Conservation (phyloP, 202 grass and related monocot species). For the Zizania palustris region DNA sequence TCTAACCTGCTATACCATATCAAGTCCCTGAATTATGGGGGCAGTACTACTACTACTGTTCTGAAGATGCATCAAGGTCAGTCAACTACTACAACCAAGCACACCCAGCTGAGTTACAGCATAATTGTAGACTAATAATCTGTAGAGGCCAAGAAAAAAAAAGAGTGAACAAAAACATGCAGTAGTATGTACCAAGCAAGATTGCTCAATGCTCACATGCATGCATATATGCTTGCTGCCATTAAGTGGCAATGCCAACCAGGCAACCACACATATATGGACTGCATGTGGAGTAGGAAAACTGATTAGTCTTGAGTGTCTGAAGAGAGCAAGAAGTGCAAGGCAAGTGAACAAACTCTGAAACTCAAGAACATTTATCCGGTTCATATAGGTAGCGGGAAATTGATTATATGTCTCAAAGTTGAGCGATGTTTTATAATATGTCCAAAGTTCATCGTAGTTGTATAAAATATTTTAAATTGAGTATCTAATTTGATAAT, state of each 20-base stretch:
- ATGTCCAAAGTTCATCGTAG: no score
- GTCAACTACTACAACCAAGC: background rate
- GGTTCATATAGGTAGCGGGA: no score
- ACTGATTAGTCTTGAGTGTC: no score
- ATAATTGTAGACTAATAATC: background rate
- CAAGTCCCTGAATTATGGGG: slow-evolving; percentile 26
- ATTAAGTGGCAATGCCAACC: background rate
- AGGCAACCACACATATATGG: no score
- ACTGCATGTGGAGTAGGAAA: no score
- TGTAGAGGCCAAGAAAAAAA: background rate
- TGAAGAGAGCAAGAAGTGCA: no score
- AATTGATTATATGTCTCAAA: no score
- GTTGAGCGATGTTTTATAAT: no score
- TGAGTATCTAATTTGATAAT: no score
- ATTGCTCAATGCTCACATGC: background rate
- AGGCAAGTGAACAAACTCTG: no score
- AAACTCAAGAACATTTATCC: no score
- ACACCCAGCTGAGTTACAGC: background rate
- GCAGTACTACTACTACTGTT: background rate
- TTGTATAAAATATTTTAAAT: no score
- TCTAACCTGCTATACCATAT: background rate
- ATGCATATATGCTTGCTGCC: background rate
- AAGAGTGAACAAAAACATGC: background rate
- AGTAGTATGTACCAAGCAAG: background rate
- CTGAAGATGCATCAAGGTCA: background rate